Evolutionary conservation across 2,329 filamentous ascomycete genomes (phyloP), one percentile per base, ranked within the genome.

Genomic region (Incumbomyces lentus): DNA sequence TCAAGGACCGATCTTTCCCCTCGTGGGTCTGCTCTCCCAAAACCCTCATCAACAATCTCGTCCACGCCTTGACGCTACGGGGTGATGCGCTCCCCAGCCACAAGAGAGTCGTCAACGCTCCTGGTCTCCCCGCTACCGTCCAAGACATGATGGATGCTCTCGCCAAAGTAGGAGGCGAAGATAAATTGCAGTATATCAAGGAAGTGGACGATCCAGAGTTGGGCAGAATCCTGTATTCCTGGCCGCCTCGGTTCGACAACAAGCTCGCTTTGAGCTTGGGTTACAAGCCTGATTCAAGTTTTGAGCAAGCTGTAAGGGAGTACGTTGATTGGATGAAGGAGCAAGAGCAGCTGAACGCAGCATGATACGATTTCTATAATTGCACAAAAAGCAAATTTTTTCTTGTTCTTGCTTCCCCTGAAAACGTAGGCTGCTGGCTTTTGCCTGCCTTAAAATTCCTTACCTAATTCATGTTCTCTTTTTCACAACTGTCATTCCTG

Each of bases 161-260:
- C 58, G 69, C 68, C 49, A 70, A 70, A 51, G 72, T 79, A 1
- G 75, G 71, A 5, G 76, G 75, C 0, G 67, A 72, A 55, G 68
- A 75, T 32, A 71, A 70, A 30, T 59, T 75, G 43, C 62, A 61
- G 40, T 62, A 75, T 44, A 67, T 79, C 7, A 68, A 66, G 49
- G 74, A 78, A 59, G 65, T 73, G 59, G 67, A 71, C 33, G 72
- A 73, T 52, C 62, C 68, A 35, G 65, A 66, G 32, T 66, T 75
- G 22, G 66, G 73, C 50, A 67, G 67, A 26, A 77, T 79, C 55
- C 60, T 79, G 41, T 64, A 74, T 22, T 74, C 71, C 30, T 79
- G 75, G 75, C 73, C 74, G 1, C 70, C 69, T 1, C 68, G 68
- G 31, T 78, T 77, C 54, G 73, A 78, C 59, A 75, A 73, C 35